phyloP scores from a whole-genome alignment of 805 yeast species.

The Hanseniaspora pseudoguilliermondii region DNA sequence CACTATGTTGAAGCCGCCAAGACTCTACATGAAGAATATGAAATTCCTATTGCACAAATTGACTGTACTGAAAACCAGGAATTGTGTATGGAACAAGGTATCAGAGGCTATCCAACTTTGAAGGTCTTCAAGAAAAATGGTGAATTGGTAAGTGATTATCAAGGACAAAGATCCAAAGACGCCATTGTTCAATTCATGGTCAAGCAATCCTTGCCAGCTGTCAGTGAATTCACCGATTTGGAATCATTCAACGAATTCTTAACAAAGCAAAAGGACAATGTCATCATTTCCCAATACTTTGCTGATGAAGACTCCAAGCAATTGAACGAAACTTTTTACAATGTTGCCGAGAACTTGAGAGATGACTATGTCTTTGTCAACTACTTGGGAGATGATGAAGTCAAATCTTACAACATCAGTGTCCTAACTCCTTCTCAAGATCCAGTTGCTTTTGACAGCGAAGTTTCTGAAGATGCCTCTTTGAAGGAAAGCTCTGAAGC shows the following conservation, averaged over 20 bases:
- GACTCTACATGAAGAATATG: slow-evolving; percentile 43
- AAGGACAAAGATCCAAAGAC: slow-evolving; percentile 72
- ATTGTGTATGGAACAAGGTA: slow-evolving; percentile 52
- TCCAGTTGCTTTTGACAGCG: slow-evolving; percentile 4
- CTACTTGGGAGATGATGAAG: slow-evolving; percentile 21
- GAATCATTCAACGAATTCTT: slow-evolving; percentile 33
- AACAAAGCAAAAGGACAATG: slow-evolving; percentile 28
- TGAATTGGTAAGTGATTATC: slow-evolving; percentile 46
- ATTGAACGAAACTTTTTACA: slow-evolving; percentile 45
- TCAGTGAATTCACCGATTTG: slow-evolving; percentile 36
- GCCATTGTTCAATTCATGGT: slow-evolving; percentile 69
- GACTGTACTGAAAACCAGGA: slow-evolving; percentile 73
- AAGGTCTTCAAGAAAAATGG: slow-evolving; percentile 54
- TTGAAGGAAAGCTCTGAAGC: slow-evolving; percentile 15
- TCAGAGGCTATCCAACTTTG: slow-evolving; percentile 76
- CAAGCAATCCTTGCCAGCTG: slow-evolving; percentile 71
- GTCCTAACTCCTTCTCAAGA: slow-evolving; percentile 23
- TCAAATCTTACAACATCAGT: slow-evolving; percentile 20
- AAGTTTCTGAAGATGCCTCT: slow-evolving; percentile 13
- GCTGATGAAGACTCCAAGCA: slow-evolving; percentile 43
- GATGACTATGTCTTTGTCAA: slow-evolving; percentile 46
- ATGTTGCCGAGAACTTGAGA: slow-evolving; percentile 51
- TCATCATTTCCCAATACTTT: slow-evolving; percentile 30
- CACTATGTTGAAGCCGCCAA: slow-evolving; percentile 72
- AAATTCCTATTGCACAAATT: slow-evolving; percentile 65